Evolutionary conservation across 345 rosid genomes (phyloP).

Genomic region (Limnanthes douglasii): DNA sequence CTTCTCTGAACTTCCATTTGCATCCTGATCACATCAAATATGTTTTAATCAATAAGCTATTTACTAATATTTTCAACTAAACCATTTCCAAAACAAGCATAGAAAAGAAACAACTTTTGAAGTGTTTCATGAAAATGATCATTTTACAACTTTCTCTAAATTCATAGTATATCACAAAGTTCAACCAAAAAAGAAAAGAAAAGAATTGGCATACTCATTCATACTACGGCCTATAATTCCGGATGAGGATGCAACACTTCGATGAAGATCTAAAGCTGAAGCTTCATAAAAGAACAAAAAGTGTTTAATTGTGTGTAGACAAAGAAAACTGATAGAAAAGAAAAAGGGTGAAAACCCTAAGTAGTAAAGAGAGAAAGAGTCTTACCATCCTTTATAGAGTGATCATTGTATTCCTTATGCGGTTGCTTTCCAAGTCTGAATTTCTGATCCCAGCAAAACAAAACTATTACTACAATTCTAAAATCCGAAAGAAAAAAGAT

Average conservation of each 20-base stretch:
- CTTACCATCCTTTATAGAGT: conserved; percentile 80
- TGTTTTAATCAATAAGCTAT: conserved; percentile 26
- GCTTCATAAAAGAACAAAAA: conserved; percentile 14
- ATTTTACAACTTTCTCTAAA: not conserved
- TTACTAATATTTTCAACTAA: conserved; percentile 9
- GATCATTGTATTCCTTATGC: conserved; percentile 96
- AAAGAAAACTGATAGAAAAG: not conserved
- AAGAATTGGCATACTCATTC: conserved; percentile 61
- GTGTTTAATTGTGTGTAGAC: not conserved
- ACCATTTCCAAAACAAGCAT: conserved; percentile 12
- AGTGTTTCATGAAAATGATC: not conserved
- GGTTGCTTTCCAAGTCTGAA: conserved; percentile 99
- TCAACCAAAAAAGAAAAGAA: not conserved
- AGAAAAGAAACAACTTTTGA: conserved; percentile 1
- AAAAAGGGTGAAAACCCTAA: conserved; percentile 16
- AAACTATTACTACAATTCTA: conserved; percentile 3
- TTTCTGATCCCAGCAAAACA: conserved; percentile 29
- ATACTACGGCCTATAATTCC: conserved; percentile 79
- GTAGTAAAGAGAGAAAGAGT: conserved; percentile 10
- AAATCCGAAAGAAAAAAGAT: conserved; percentile 8
- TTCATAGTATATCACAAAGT: not conserved
- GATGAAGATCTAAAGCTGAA: conserved; percentile 72
- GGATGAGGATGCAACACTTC: conserved; percentile 79
- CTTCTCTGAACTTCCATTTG: conserved; percentile 99
- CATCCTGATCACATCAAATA: conserved; percentile 67